Conservation (phyloP, 768 basidiomycete genomes). For the Boletus insuetus region DNA sequence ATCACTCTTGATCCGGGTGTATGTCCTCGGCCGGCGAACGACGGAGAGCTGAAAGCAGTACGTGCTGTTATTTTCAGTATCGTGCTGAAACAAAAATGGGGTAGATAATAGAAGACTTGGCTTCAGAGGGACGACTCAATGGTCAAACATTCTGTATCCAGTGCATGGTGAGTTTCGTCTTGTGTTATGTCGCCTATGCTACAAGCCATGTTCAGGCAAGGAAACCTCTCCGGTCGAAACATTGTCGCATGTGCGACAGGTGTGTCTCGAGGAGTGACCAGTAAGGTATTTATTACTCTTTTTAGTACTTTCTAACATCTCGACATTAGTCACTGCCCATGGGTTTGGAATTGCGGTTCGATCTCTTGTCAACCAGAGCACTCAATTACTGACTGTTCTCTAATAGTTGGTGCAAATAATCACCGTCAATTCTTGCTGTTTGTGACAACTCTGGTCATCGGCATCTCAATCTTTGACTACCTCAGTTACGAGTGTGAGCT, state of each 20-base stretch:
- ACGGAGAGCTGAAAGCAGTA: constrained; percentile 86
- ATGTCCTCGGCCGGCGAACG: constrained; percentile 76
- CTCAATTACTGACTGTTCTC: constrained; percentile 5
- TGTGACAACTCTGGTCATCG: constrained; percentile 78
- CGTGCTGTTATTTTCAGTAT: constrained; percentile 23
- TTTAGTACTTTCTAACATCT: constrained; percentile 1
- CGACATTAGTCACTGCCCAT: constrained; percentile 82
- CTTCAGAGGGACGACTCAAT: constrained; percentile 83
- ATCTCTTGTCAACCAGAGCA: constrained; percentile 5
- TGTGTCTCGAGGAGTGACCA: constrained; percentile 93
- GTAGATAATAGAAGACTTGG: constrained; percentile 88
- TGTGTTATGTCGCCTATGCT: neutral
- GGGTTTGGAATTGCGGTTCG: constrained; percentile 98
- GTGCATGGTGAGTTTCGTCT: constrained; percentile 68
- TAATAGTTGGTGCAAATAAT: constrained; percentile 82
- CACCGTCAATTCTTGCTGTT: constrained; percentile 97
- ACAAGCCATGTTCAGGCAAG: constrained; percentile 49
- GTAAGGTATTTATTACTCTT: constrained; percentile 44
- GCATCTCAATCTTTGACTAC: constrained; percentile 79
- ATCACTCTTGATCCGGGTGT: constrained; percentile 87
- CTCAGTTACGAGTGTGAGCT: constrained; percentile 78
- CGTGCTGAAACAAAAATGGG: neutral
- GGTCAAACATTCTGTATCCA: constrained; percentile 96
- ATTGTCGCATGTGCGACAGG: constrained; percentile 88
- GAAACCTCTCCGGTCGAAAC: constrained; percentile 91